Base-by-base conservation (phyloP, 441 rosid genomes). In the Gossypium schwendimanii region DNA sequence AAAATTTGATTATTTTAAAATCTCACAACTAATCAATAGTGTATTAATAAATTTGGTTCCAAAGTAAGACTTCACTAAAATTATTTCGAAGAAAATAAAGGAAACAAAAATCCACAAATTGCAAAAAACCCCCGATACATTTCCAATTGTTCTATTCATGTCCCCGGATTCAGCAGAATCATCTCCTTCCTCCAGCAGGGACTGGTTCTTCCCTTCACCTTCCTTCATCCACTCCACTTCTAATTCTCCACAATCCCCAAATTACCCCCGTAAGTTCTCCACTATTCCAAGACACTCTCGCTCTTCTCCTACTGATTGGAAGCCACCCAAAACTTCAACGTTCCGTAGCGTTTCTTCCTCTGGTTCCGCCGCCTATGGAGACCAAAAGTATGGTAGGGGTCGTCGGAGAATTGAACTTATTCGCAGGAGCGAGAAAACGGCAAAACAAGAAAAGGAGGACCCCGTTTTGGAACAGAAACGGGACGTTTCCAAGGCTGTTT, bases 121-220 rank as follows among this genome's bases (percentile, higher is more conserved):
- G 6, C n/a, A n/a, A 44, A 3, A 7, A 2, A 20, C 0, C 26
- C 26, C 26, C 55, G 26, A 52, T 17, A n/a, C 21, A 64, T 72
- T 73, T 24, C n/a, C n/a, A 0, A 50, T 69, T 70, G 75, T 75
- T 50, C 52, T 71, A 14, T 49, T 10, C 36, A 86, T 86, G 90
- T 83, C 86, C 83, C 41, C 21, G 4, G 81, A 79, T 71, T 24
- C 70, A 11, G 85, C 81, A 49, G 58, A 81, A 18, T 58, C 83
- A 8, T 50, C 77, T 15, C 50, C 82, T 54, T 78, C 86, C 69
- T 47, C 79, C 47, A 44, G 72, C 78, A 76, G 90, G 59, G 94
- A 89, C 87, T 87, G 90, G 88, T 81, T 87, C 79, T 86, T 86
- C 88, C 92, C 92, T 60, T 86, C 91, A 2, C 86, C 82, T 33